Percentiles rank a stretch among this genome's conserved stretches.
Conservation (phyloP, 139 green algal genomes). For the Nannochloris sp. region DNA sequence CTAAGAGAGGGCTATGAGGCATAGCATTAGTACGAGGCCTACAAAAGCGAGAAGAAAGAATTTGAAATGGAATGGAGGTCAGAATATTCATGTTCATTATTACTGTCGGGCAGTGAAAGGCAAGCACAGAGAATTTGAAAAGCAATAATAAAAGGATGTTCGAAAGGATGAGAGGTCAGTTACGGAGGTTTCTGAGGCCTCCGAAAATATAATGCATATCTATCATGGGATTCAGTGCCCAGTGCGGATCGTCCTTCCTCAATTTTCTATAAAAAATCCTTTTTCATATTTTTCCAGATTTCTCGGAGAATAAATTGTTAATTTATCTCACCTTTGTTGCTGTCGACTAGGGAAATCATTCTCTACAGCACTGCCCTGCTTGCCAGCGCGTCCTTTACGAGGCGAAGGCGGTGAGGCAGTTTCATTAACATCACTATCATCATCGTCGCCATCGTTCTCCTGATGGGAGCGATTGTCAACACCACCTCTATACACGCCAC, state of each 20-base stretch:
- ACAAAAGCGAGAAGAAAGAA: too few species aligned
- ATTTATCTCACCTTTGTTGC: too few species aligned
- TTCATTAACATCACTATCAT: background rate
- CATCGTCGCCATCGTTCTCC: background rate
- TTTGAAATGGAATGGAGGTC: too few species aligned
- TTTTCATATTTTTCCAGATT: too few species aligned
- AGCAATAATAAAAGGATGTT: background rate
- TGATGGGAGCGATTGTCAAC: background rate
- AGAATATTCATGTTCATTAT: too few species aligned
- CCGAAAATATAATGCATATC: background rate
- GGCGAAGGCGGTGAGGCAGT: background rate
- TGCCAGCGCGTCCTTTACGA: background rate
- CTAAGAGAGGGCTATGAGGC: too few species aligned
- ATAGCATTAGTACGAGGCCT: too few species aligned
- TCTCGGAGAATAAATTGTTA: too few species aligned
- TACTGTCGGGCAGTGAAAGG: too few species aligned
- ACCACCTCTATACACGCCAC: background rate
- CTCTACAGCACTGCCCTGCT: background rate
- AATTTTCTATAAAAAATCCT: too few species aligned
- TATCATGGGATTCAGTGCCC: conserved; percentile 7
- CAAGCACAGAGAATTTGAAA: background rate
- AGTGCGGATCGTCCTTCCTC: conserved; percentile 21
- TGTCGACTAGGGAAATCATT: too few species aligned
- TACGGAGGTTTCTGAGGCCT: conserved; percentile 21
- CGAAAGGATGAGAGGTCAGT: too few species aligned